Percentiles rank a stretch among this genome's conserved stretches.
Conservation (phyloP, 2,329 filamentous ascomycete genomes). For the Cercospora sojina region DNA sequence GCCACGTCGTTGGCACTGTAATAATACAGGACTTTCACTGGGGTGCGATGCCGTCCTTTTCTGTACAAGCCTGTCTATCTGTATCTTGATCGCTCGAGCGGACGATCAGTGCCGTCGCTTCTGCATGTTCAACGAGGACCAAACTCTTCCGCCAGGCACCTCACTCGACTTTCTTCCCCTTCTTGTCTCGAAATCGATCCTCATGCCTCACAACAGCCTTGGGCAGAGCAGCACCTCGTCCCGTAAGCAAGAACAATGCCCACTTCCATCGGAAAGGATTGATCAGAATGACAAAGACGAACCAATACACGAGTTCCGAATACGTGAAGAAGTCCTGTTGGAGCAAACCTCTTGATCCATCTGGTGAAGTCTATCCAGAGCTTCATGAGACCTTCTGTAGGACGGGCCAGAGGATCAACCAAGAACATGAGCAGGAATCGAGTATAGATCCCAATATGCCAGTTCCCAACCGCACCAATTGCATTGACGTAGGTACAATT, state of each 20-base stretch:
- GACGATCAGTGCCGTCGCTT: background rate
- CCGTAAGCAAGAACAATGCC: constrained; percentile 79
- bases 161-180: background rate
- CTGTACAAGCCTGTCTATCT: background rate
- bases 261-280: constrained; percentile 92
- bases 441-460: constrained; percentile 88
- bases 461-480: constrained; percentile 80
- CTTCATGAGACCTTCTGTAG: constrained; percentile 72
- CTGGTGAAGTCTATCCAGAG: constrained; percentile 84
- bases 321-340: constrained; percentile 86
- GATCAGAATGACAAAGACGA: constrained; percentile 71
- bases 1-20: background rate
- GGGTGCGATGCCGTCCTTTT: background rate
- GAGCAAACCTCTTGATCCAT: constrained; percentile 66
- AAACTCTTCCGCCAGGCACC: background rate
- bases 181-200: constrained; percentile 57
- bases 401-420: constrained; percentile 72
- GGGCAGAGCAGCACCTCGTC: constrained; percentile 66
- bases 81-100: background rate
- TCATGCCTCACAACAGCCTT: constrained; percentile 66
- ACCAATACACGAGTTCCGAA: constrained; percentile 81
- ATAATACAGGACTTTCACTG: background rate
- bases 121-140: background rate
- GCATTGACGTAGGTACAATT: constrained; percentile 81
- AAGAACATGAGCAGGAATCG: constrained; percentile 84